These are phyloP conservation scores for Flammula alnicola DNA, from an alignment of 1,284 basidiomycete genomes.

Conservation along the genomic window DNA sequence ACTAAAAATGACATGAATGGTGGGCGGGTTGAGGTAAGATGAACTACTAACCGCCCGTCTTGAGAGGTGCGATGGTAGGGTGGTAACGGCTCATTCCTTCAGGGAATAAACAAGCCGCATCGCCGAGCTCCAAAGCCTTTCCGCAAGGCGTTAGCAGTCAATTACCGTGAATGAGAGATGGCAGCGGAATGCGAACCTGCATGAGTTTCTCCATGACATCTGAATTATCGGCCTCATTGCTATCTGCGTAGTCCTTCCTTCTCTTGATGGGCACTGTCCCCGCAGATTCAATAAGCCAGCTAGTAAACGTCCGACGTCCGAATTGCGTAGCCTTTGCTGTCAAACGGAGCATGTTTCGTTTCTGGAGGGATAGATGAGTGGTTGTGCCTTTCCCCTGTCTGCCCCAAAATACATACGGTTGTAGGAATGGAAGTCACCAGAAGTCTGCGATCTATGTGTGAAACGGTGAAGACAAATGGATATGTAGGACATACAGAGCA, in stretches of 20 bases:
- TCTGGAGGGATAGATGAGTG: conserved; percentile 36
- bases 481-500: conserved; percentile 58
- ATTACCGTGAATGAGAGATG: conserved; percentile 1
- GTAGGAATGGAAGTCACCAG: conserved; percentile 73
- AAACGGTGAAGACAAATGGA: background rate
- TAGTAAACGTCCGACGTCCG: conserved; percentile 79
- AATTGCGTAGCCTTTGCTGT: conserved; percentile 89
- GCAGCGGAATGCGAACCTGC: conserved; percentile 40
- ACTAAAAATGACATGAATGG: conserved; percentile 49
- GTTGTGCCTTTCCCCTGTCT: background rate
- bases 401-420: conserved; percentile 45
- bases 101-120: conserved; percentile 82
- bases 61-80: conserved; percentile 80
- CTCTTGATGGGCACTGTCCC: conserved; percentile 84
- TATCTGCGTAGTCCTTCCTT: conserved; percentile 66
- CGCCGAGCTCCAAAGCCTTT: conserved; percentile 76
- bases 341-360: conserved; percentile 77
- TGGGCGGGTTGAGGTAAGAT: background rate
- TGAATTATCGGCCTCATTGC: conserved; percentile 63
- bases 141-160: background rate
- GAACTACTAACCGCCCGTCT: conserved; percentile 70
- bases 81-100: conserved; percentile 86
- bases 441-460: conserved; percentile 47
- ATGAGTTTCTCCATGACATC: conserved; percentile 70
- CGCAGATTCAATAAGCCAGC: conserved; percentile 86